phyloP scores from a whole-genome alignment of 345 rosid species.

The Rhodomyrtus tomentosa region DNA sequence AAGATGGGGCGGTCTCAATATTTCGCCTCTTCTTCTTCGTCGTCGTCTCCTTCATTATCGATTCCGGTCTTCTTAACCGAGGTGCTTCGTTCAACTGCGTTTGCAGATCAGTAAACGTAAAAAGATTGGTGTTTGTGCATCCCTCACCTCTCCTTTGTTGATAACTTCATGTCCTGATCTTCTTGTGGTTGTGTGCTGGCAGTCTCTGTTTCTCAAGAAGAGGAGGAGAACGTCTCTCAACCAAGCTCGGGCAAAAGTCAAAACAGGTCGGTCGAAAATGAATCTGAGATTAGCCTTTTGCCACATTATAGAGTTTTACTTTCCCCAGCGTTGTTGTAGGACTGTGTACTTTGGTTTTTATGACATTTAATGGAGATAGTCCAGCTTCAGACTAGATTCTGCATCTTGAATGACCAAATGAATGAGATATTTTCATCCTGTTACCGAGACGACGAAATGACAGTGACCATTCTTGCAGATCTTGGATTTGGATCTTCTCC shows the following conservation, averaged over 20 bases:
- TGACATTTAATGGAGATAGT: neutral
- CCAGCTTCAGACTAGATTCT: neutral
- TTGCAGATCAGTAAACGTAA: neutral
- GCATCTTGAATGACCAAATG: neutral
- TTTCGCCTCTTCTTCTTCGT: conserved; percentile 10
- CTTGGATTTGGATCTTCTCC: conserved; percentile 17
- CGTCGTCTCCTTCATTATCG: conserved; percentile 3
- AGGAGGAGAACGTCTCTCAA: conserved; percentile 12
- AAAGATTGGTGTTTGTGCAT: neutral
- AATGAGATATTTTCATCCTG: neutral
- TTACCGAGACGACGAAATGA: neutral
- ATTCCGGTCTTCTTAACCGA: conserved; percentile 4
- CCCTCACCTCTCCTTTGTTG: neutral
- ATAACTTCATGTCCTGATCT: neutral
- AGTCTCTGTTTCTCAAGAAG: conserved; percentile 5
- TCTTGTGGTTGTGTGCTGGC: neutral
- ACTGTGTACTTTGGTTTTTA: neutral
- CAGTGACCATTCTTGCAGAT: conserved; percentile 3
- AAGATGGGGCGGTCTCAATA: conserved; percentile 15
- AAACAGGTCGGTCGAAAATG: conserved; percentile 7
- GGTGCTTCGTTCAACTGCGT: neutral
- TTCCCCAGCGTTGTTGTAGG: neutral
- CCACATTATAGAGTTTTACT: neutral
- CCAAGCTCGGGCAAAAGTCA: conserved; percentile 4
- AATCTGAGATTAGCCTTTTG: neutral